These are phyloP conservation scores for Pseudogymnoascus destructans DNA, from an alignment of 2,329 filamentous ascomycete genomes.

Conservation along the genomic window DNA sequence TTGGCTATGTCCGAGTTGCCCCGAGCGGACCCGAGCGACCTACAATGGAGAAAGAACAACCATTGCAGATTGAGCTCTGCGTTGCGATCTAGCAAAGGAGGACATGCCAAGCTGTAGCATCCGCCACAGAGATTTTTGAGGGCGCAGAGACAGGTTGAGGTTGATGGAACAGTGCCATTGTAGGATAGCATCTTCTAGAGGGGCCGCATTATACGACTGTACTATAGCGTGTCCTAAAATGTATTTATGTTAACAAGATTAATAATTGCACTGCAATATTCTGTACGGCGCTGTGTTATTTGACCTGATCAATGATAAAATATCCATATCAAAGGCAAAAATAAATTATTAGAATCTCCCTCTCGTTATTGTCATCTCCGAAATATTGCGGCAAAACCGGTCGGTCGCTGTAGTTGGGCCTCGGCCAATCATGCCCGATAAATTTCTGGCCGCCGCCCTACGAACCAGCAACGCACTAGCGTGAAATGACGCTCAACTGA, in stretches of 20 bases:
- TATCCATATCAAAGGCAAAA: not conserved
- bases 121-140: not conserved
- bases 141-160: not conserved
- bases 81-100: not conserved
- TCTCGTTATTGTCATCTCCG: not conserved
- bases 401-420: not conserved
- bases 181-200: not conserved
- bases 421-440: not conserved
- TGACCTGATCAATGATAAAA: not conserved
- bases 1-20: not conserved
- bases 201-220: not conserved
- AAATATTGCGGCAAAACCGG: conserved; percentile 8
- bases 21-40: not conserved
- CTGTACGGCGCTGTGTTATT: not conserved
- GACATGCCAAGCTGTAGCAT: not conserved
- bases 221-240: not conserved
- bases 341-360: not conserved
- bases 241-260: not conserved
- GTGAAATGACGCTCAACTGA: conserved; percentile 8
- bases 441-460: conserved; percentile 8
- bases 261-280: not conserved
- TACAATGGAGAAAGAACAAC: not conserved
- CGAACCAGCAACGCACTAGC: conserved; percentile 5
- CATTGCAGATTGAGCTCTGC: not conserved
- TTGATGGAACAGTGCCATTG: not conserved